A percentile compares a stretch with the other conserved stretches of the same genome.
Evolutionary conservation across 495 filamentous ascomycete species (phyloP).

Genomic region (Aspergillus taichungensis): DNA sequence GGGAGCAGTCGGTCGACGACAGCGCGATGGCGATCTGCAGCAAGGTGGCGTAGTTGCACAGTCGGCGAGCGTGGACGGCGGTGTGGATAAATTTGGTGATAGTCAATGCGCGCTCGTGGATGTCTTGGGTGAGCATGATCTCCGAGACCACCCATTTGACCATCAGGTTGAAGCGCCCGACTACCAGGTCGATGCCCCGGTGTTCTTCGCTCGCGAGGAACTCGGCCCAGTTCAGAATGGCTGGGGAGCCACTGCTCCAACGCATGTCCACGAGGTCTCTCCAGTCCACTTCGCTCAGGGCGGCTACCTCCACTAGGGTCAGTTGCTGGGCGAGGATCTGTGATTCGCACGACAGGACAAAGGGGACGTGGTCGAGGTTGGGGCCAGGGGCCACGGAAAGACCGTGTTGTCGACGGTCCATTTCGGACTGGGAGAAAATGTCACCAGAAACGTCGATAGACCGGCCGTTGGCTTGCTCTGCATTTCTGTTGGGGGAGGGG

Average conservation of each 20-base stretch:
- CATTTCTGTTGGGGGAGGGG: slow-evolving; percentile 33
- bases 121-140: slow-evolving; percentile 71
- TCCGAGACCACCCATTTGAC: slow-evolving; percentile 96
- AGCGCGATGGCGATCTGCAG: slow-evolving; percentile 88
- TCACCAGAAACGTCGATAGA: slow-evolving; percentile 25
- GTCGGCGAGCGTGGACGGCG: slow-evolving; percentile 70
- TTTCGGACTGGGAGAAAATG: slow-evolving; percentile 31
- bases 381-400: slow-evolving; percentile 4
- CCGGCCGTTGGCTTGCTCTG: slow-evolving; percentile 10
- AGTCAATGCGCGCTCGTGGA: slow-evolving; percentile 73
- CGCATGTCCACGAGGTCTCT: slow-evolving; percentile 91
- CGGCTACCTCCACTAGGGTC: slow-evolving; percentile 92
- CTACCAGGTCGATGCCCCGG: slow-evolving; percentile 87
- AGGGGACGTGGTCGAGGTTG: slow-evolving; percentile 63
- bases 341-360: slow-evolving; percentile 85
- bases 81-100: slow-evolving; percentile 92
- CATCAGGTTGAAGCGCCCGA: slow-evolving; percentile 93
- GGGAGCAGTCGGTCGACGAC: slow-evolving; percentile 68
- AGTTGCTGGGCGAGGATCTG: slow-evolving; percentile 87
- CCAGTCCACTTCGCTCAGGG: slow-evolving; percentile 95
- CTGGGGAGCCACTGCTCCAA: slow-evolving; percentile 68
- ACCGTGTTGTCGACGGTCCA: slow-evolving; percentile 8
- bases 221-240: slow-evolving; percentile 73
- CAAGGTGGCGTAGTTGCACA: slow-evolving; percentile 96
- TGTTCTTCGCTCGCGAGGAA: slow-evolving; percentile 76